Evolutionary conservation across 2,329 filamentous ascomycete species (phyloP), one percentile per base, ranked within the genome.

Genomic region (Fusarium brevicatenulatum): DNA sequence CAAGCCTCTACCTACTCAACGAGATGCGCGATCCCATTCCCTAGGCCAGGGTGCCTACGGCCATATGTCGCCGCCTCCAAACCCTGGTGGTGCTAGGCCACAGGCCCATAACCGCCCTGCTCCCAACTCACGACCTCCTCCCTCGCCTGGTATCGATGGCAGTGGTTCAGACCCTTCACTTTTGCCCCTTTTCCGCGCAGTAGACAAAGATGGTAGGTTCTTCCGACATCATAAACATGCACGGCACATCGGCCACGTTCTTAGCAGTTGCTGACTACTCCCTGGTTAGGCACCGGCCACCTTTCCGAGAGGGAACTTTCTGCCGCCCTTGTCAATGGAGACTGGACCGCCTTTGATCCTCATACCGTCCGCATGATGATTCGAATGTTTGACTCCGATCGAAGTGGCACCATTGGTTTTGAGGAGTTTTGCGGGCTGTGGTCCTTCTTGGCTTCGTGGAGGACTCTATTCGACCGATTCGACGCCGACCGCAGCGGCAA

Each of bases 281-380:
- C 40, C 36, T 36, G 39, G 47, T 37, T 81, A 89, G 92, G 91
- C 63, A 94, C 89, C 57, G 95, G 95, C 25, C 91, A 95, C 73
- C 88, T 99, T 52, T 95, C 93, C 5, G 95, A 97, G 83, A 87
- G 88, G 57, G 95, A 98, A 82, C 91, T 99, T 46, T 92, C 93
- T 15, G 92, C 93, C 3, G 96, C 96, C 25, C 90, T 99, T 10
- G 95, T 98, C 67, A 99, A 99, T 80, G 95, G 95, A 62, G 96
- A 99, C 86, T 98, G 94, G 90, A 94, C 94, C 4, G 90, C 94
- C 9, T 99, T 99, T 81, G 95, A 99, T 82, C 88, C 91, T 9
- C 93, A 97, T 77, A 99, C 96, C 3, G 95, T 98, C 73, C 92
- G 92, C 79, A 97, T 98, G 94, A 98, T 99, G 95, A 98, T 99